phyloP scores from a whole-genome alignment of 768 basidiomycete species.

The Tricholoma sp. region DNA sequence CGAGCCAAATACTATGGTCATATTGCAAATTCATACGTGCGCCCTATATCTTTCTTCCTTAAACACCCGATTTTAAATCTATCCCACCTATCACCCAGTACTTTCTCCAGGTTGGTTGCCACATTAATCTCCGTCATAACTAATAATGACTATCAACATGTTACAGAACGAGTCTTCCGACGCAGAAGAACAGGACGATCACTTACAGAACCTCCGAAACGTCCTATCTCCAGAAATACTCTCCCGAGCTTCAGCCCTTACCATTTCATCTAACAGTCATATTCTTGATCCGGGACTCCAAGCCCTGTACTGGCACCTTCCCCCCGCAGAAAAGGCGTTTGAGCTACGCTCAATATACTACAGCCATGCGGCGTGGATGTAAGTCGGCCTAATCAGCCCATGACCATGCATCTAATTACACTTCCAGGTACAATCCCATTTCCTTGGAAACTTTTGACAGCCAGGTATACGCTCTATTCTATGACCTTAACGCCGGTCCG shows the following conservation, averaged over 20 bases:
- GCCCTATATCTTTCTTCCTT: slow-evolving; percentile 18
- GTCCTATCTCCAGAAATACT: slow-evolving; percentile 62
- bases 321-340: slow-evolving; percentile 53
- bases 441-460: slow-evolving; percentile 53
- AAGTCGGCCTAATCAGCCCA: slow-evolving; percentile 19
- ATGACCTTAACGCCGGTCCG: slow-evolving; percentile 37
- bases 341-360: slow-evolving; percentile 58
- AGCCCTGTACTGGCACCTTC: slow-evolving; percentile 66
- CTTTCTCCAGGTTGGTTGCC: slow-evolving; percentile 54
- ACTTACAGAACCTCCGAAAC: slow-evolving; percentile 42
- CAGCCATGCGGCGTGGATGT: slow-evolving; percentile 70
- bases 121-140: background rate
- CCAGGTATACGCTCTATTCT: slow-evolving; percentile 57
- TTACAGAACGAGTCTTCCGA: slow-evolving; percentile 59
- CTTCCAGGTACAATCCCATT: slow-evolving; percentile 62
- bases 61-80: slow-evolving; percentile 4
- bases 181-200: slow-evolving; percentile 47
- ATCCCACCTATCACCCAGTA: slow-evolving; percentile 37
- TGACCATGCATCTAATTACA: slow-evolving; percentile 6
- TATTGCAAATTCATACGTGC: slow-evolving; percentile 73
- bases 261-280: slow-evolving; percentile 42
- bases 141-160: slow-evolving; percentile 10
- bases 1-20: slow-evolving; percentile 74
- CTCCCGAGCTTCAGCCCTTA: slow-evolving; percentile 59
- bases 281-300: slow-evolving; percentile 41